Base-by-base conservation (phyloP, 2,329 filamentous ascomycete species). In the Exophiala sp. region DNA sequence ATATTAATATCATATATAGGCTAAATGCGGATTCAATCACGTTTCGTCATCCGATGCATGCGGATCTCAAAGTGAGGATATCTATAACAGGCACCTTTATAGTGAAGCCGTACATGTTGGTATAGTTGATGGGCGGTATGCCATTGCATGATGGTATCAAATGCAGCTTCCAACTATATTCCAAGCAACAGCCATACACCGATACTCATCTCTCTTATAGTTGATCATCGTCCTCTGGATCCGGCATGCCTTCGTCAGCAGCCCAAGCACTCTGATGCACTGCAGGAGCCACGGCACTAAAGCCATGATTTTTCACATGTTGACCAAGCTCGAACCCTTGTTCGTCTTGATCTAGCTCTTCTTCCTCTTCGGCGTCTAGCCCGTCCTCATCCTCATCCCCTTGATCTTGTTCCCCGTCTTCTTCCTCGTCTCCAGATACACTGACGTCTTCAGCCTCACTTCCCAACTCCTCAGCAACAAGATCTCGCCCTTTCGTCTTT, bases 381-480 rank as follows among this genome's bases (percentile, higher is more conserved):
- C 47, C 54, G 16, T 55, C 52, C 7, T 50, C 50, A n/a, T 58
- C 57, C 3, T 46, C 54, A 4, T 52, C 55, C 0, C 52, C 47
- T 10, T 53, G 54, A n/a, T 50, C 54, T n/a, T 50, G 58, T 3
- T 52, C 57, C 3, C 52, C 54, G 4, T 55, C 56, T 3, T 42
- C 58, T 6, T 53, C 56, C 20, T 65, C 63, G 5, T 63, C 63
- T 41, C 62, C 63, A 24, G 55, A 58, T 6, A 59, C 50, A 44
- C 56, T 56, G n/a, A 71, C 62, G 52, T 74, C 69, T 55, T 75
- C 75, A 14, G 70, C 72, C 60, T 74, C 70, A 59, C 71, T 75
- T 16, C 72, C 74, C 41, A 74, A 65, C 55, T 75, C 72, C n/a
- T 72, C 67, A 21, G 66, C 64, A 12, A 75, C 63, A 35, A 75